A percentile compares a stretch with the other conserved stretches of the same genome.
phyloP scores from a whole-genome alignment of 2,329 filamentous ascomycete species.

The Zymoseptoria crescenta region DNA sequence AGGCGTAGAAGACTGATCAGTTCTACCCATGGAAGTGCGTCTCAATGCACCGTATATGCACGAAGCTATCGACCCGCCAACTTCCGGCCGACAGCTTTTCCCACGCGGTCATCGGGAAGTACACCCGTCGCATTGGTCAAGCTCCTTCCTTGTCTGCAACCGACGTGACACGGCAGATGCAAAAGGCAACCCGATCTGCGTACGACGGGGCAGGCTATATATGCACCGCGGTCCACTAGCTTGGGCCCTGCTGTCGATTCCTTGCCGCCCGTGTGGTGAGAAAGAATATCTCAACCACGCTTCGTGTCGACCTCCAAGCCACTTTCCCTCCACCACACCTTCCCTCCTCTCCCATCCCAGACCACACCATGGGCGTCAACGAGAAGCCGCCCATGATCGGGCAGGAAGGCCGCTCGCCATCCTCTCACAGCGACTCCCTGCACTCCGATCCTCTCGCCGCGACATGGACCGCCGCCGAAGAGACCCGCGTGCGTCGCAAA shows the following conservation, averaged over 20 bases:
- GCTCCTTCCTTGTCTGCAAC: neutral
- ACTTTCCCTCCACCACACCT: neutral
- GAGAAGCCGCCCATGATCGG: neutral
- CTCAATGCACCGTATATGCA: no score
- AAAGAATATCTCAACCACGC: neutral
- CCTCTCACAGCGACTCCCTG: neutral
- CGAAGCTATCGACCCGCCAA: neutral
- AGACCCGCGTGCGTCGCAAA: slow-evolving; percentile 46
- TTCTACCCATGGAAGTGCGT: no score
- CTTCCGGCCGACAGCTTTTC: no score
- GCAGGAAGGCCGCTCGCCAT: neutral
- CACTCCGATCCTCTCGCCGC: neutral
- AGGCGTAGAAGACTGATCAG: no score
- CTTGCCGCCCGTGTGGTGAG: neutral
- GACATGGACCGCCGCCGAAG: slow-evolving; percentile 16
- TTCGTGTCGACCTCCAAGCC: neutral
- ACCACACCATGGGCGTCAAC: neutral
- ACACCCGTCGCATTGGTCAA: neutral
- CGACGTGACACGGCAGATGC: neutral
- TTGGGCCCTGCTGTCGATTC: neutral
- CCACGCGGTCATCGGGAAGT: no score
- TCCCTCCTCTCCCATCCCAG: neutral
- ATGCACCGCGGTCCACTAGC: neutral
- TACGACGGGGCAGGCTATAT: neutral
- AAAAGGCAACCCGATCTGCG: neutral